Percentiles rank a stretch among this genome's conserved stretches.
phyloP scores from a whole-genome alignment of 202 grass and related monocot species.

The Hordeum pubiflorum region DNA sequence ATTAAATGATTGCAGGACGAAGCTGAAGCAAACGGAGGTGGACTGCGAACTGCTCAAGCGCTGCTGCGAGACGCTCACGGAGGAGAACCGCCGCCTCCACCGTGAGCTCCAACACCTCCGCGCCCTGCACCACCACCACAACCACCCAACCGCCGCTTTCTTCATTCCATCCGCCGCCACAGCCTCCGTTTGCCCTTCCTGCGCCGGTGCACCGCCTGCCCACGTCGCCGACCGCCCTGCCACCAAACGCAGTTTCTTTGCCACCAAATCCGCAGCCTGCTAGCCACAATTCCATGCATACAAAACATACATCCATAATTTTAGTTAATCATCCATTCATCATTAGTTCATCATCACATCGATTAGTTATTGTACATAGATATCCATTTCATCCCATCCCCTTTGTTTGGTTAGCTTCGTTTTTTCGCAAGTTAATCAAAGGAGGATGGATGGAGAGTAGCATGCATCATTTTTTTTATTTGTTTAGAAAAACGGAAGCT shows the following conservation, averaged over 20 bases:
- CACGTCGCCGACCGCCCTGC: neutral
- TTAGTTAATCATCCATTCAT: neutral
- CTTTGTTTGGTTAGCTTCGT: slow-evolving; percentile 28
- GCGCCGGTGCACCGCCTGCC: neutral
- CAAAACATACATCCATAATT: neutral
- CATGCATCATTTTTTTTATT: neutral
- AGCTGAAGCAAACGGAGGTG: slow-evolving; percentile 88
- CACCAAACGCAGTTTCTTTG: neutral
- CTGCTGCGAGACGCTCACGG: slow-evolving; percentile 60
- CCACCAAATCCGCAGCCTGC: slow-evolving; percentile 33
- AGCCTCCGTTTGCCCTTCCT: slow-evolving; percentile 51
- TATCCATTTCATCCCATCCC: slow-evolving; percentile 8
- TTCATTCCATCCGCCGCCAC: slow-evolving; percentile 36
- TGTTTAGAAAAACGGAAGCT: neutral
- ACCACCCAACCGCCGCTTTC: neutral
- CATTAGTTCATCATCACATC: neutral
- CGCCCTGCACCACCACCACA: slow-evolving; percentile 18
- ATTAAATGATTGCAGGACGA: slow-evolving; percentile 42
- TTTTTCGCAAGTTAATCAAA: slow-evolving; percentile 39
- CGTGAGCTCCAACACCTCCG: slow-evolving; percentile 64
- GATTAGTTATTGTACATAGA: neutral
- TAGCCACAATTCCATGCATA: neutral
- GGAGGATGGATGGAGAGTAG: slow-evolving; percentile 26
- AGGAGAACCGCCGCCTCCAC: slow-evolving; percentile 72
- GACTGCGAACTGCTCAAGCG: slow-evolving; percentile 80